These are phyloP conservation scores for Penicillium salamii DNA, from an alignment of 495 filamentous ascomycete genomes.

Conservation along the genomic window DNA sequence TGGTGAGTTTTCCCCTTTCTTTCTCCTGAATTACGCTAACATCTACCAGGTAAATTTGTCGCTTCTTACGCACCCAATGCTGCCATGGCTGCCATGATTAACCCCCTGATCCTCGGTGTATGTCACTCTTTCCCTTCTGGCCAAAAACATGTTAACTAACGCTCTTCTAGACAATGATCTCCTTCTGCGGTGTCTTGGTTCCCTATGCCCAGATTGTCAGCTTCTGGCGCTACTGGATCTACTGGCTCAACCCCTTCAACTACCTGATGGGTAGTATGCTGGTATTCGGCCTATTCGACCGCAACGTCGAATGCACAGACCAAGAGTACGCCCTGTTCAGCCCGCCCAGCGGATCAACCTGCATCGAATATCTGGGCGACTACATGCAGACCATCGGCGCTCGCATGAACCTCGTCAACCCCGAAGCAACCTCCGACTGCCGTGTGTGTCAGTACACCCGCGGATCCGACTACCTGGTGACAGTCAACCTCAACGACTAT, in stretches of 20 bases:
- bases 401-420: constrained; percentile 48
- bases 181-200: constrained; percentile 49
- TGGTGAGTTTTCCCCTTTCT: constrained; percentile 17
- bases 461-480: constrained; percentile 36
- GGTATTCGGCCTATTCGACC: constrained; percentile 53
- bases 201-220: constrained; percentile 46
- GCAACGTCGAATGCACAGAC: constrained; percentile 48
- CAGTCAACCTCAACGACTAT: constrained; percentile 35
- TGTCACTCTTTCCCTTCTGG: background rate
- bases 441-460: constrained; percentile 51
- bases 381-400: constrained; percentile 49
- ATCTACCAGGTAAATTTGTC: constrained; percentile 41
- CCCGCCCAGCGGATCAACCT: constrained; percentile 47
- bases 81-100: constrained; percentile 49
- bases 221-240: constrained; percentile 73
- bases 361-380: constrained; percentile 50
- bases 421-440: constrained; percentile 50
- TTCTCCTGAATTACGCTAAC: background rate
- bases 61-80: constrained; percentile 57
- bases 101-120: constrained; percentile 51
- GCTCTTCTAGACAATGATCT: constrained; percentile 37
- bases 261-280: constrained; percentile 62
- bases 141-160: background rate
- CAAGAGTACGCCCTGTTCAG: constrained; percentile 56
- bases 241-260: constrained; percentile 65